Base-by-base conservation (phyloP, 139 green algal species). In the Chlamydomonas sphaeroides region DNA sequence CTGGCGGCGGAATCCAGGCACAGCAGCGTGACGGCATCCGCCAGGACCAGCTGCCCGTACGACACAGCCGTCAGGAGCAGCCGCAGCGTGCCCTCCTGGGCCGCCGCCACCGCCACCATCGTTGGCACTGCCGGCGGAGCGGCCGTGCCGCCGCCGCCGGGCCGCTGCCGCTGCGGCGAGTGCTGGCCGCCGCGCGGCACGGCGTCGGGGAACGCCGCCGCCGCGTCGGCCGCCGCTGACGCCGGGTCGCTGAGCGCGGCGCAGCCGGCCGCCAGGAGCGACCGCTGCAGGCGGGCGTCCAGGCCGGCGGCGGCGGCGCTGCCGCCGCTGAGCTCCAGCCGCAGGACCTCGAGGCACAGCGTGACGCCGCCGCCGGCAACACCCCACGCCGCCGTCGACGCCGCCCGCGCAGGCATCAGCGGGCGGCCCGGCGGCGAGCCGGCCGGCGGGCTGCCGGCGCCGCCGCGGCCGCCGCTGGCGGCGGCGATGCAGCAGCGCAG, bases 201-300 rank as follows among this genome's bases (percentile, higher is more conserved):
- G 35, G 38, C 48, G 36, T 70, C 65, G 33, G 65, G 48, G 49
- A 67, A 76, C 0, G 77, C 77, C 21, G 77, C 77, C 0, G 48
- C 77, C 5, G 77, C 77, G 36, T 74, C 77, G 25, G 65, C 65
- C 5, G 65, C 77, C 8, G 49, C 35, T 2, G 65, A 61, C 32
- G 62, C 42, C 32, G 75, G 75, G 42, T 82, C 75, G 33, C 61
- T 26, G 1, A 82, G 75, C 8, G 33, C 62, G 14, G 61, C 62
- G 45, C 61, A 72, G 33, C n/a, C 42, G 1, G 33, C 42, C 18
- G 62, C 75, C 32, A 82, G 75, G 6, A 82, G 62, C 42, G 75
- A 42, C 1, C 62, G 61, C 61, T 82, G 75, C 45, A 82, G 42
- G 62, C 75, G 61, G 62, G 72, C 62, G 38, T 82, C 75, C 32